Evolutionary conservation across 176 grass and related monocot genomes (phyloP).

Genomic region (Olyra latifolia): DNA sequence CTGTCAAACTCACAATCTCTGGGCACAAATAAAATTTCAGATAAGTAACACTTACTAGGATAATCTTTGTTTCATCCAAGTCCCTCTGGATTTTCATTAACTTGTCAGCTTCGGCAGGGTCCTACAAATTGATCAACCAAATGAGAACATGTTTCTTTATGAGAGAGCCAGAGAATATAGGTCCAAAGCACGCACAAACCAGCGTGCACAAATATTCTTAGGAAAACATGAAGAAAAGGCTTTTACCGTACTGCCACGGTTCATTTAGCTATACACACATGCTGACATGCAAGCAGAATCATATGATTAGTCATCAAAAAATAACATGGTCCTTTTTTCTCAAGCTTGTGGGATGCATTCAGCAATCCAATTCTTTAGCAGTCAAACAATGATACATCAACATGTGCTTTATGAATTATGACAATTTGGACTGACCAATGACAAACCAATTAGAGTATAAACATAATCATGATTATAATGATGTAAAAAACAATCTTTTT

Average conservation of each 20-base stretch:
- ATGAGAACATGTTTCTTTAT: not conserved
- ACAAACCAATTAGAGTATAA: not conserved
- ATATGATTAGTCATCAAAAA: not conserved
- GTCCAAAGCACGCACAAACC: not conserved
- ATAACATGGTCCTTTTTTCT: not conserved
- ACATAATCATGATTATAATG: not conserved
- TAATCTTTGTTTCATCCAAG: conserved; percentile 98
- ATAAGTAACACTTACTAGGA: conserved; percentile 68
- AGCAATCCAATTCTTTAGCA: not conserved
- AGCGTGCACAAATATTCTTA: not conserved
- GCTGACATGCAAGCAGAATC: not conserved
- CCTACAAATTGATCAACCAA: conserved; percentile 52
- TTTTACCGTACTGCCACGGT: not conserved
- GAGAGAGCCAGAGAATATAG: not conserved
- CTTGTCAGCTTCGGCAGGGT: conserved; percentile 94
- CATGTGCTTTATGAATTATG: not conserved
- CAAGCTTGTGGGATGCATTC: not conserved
- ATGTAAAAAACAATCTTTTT: not conserved
- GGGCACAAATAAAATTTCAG: not conserved
- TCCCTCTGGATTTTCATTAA: conserved; percentile 95
- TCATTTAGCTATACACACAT: conserved; percentile 12
- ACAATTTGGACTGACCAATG: not conserved
- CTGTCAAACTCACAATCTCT: not conserved
- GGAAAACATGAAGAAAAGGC: not conserved
- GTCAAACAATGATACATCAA: not conserved